phyloP scores from a whole-genome alignment of 2,329 filamentous ascomycete species.

The Botrytis byssoidea region DNA sequence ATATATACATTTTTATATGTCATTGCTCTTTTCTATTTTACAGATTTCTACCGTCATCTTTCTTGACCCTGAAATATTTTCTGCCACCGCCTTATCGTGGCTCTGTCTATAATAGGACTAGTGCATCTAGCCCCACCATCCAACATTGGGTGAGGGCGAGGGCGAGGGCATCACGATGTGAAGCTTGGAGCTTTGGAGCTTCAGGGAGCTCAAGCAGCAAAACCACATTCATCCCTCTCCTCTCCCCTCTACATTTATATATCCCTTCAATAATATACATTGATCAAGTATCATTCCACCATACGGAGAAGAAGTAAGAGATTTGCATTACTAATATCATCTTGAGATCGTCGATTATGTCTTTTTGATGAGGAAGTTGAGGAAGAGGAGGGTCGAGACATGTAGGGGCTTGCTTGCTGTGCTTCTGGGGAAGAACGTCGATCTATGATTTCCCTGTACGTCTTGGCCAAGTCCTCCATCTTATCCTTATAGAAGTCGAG shows the following conservation, averaged over 20 bases:
- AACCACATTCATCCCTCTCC: no score
- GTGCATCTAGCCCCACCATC: not conserved
- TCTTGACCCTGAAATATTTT: not conserved
- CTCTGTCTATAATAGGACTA: not conserved
- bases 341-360: not conserved
- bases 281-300: conserved; percentile 3
- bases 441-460: not conserved
- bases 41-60: not conserved
- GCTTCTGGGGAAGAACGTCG: not conserved
- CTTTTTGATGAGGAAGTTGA: not conserved
- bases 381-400: not conserved
- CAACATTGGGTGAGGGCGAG: not conserved
- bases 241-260: not conserved
- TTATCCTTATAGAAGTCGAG: conserved; percentile 5
- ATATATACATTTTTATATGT: not conserved
- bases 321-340: conserved; percentile 4
- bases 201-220: not conserved
- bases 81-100: not conserved
- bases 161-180: no score
- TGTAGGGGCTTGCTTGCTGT: not conserved
- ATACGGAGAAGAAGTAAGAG: conserved; percentile 5
- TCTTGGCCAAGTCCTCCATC: conserved; percentile 1
- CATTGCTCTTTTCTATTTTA: not conserved
- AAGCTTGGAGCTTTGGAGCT: not conserved
- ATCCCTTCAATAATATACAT: not conserved